Evolutionary conservation across 768 basidiomycete genomes (phyloP), one percentile per base, ranked within the genome.

Genomic region (Dentipellis fragilis): DNA sequence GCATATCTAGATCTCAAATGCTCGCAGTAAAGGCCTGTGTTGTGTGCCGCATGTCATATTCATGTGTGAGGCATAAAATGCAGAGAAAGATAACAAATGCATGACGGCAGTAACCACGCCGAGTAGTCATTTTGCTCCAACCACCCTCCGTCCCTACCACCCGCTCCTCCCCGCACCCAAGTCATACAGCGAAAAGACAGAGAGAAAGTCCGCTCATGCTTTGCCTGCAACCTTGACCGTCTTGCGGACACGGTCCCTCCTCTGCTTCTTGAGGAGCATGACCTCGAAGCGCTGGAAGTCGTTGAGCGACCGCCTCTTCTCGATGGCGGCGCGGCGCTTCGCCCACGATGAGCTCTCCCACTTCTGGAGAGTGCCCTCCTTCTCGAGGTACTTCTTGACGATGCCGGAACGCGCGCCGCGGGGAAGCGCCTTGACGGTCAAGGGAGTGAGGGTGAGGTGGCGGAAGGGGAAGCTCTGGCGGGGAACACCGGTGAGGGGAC

Each of bases 261-360:
- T 77, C 68, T 79, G 75, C 80, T 90, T 93, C 87, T 97, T 96
- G 58, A 81, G 80, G 64, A 96, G 66, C 83, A 90, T 83, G 58
- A 94, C 83, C 64, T 79, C 71, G 77, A 97, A 98, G 54, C 94
- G 83, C 58, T 84, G 89, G 71, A 98, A 98, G 75, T 99, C 95
- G 72, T 82, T 86, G 57, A 91, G 68, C 66, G 77, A 74, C 71
- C 85, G 79, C 67, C 93, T 80, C 71, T 80, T 81, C 73, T 85
- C 77, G 54, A 80, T 69, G 11, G 89, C 85, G 45, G 79, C 80
- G 51, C 89, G 83, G 76, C 84, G 92, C 76, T 90, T 83, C 57
- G 92, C 91, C 94, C 93, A 98, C 5, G 77, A 64, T 19, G 87
- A 87, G 66, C 80, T 81, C 58, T 87, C 83, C 95, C 96, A 98